Evolutionary conservation across 2,329 filamentous ascomycete species (phyloP).

Genomic region (Chaetomium olivaceum): DNA sequence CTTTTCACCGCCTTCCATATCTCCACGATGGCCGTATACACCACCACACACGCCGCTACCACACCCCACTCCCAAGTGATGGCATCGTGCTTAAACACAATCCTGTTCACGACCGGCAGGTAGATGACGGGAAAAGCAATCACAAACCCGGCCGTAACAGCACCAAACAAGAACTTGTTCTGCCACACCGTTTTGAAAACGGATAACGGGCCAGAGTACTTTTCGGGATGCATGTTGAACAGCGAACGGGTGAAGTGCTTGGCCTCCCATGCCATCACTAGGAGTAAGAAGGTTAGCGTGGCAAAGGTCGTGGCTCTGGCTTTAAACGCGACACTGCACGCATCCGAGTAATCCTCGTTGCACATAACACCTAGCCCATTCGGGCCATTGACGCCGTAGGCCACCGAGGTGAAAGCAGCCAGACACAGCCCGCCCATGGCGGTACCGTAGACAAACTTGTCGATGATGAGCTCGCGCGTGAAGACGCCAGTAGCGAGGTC

Average conservation of each 20-base stretch:
- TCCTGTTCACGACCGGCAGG: slow-evolving; percentile 64
- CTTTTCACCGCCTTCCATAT: slow-evolving; percentile 67
- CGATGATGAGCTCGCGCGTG: slow-evolving; percentile 63
- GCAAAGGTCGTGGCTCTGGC: slow-evolving; percentile 70
- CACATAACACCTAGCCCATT: slow-evolving; percentile 56
- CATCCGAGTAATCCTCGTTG: slow-evolving; percentile 54
- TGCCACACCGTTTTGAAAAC: slow-evolving; percentile 64
- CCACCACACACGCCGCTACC: slow-evolving; percentile 57
- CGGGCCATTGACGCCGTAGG: slow-evolving; percentile 51
- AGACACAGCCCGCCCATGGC: slow-evolving; percentile 65
- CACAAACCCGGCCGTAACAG: slow-evolving; percentile 60
- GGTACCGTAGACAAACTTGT: slow-evolving; percentile 66
- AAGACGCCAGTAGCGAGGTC: slow-evolving; percentile 62
- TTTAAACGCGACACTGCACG: slow-evolving; percentile 60
- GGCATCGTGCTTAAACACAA: slow-evolving; percentile 68
- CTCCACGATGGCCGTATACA: slow-evolving; percentile 66
- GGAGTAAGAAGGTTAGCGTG: slow-evolving; percentile 65
- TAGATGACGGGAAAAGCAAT: slow-evolving; percentile 66
- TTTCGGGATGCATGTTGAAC: slow-evolving; percentile 63
- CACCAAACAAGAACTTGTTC: slow-evolving; percentile 68
- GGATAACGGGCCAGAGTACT: slow-evolving; percentile 50
- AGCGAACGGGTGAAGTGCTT: slow-evolving; percentile 69
- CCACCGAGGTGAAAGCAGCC: slow-evolving; percentile 59
- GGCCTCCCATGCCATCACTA: slow-evolving; percentile 73
- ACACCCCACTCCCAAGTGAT: slow-evolving; percentile 74